Evolutionary conservation across 2,329 filamentous ascomycete species (phyloP), one percentile per base, ranked within the genome.

Genomic region (Trichoderma hamatum): DNA sequence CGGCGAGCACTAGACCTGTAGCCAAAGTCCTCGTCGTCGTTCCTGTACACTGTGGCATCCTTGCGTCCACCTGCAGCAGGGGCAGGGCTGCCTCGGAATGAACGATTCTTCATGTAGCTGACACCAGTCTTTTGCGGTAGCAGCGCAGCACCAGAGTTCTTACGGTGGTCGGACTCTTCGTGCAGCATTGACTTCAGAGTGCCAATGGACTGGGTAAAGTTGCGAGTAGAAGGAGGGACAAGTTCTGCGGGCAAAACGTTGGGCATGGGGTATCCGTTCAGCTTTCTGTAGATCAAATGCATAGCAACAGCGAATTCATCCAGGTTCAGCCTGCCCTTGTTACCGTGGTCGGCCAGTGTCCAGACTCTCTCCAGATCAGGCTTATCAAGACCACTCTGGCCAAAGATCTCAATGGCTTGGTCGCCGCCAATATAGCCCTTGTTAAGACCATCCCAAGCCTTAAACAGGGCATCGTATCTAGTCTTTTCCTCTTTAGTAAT

Each of bases 401-500:
- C 93, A 79, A 99, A 95, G 70, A 99, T 97, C 80, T 99, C 96
- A 76, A 98, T 96, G 16, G 96, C 95, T 74, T 96, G 93, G 74
- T 92, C 92, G 64, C 96, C 96, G 58, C 90, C 92, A 76, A 99
- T 96, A 75, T 90, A 97, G 0, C 96, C 96, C 80, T 96, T 97
- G 72, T 90, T 88, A 72, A 99, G 88, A 3, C 96, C 96, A 81
- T 99, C 96, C 96, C 96, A 99, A 5, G 94, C 94, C 72, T 90
- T 92, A 84, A 99, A 99, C 39, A 98, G 88, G 70, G 93, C 88
- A 80, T 99, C 96, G 74, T 99, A 99, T 72, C 96, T 91, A 71
- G 92, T 95, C 85, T 99, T 99, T 80, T 99, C 96, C 72, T 97
- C 94, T 79, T 99, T 99, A 5, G 96, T 99, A 70, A 99, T 96